Evolutionary conservation across 129 eudicot species (phyloP).

Genomic region (Pulicaria dysenterica): DNA sequence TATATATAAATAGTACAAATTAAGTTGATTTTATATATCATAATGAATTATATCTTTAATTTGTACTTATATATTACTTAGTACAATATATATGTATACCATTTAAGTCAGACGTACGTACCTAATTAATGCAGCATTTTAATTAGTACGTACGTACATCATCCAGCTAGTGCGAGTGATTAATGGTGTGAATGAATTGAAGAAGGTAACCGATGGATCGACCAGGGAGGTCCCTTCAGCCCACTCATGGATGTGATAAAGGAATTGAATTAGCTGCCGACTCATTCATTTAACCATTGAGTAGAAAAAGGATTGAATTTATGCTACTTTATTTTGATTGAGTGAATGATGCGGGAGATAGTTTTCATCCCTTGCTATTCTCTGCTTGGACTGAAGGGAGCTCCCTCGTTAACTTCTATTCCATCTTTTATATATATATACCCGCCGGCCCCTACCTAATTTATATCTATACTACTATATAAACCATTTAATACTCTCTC

Average conservation of each 20-base stretch:
- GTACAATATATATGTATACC: too few species aligned
- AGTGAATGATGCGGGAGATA: constrained; percentile 99
- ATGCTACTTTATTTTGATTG: constrained; percentile 90
- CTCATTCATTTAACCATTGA: constrained; percentile 83
- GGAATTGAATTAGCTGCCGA: constrained; percentile 96
- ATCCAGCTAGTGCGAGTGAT: neutral
- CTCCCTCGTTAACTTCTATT: constrained; percentile 56
- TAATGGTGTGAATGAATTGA: neutral
- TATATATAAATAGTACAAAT: too few species aligned
- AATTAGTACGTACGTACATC: too few species aligned
- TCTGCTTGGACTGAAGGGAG: constrained; percentile 99
- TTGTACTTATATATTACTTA: neutral
- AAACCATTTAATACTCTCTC: too few species aligned
- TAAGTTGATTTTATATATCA: too few species aligned
- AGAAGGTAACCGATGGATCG: too few species aligned
- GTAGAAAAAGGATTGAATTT: constrained; percentile 47
- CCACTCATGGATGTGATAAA: constrained; percentile 79
- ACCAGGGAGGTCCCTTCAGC: constrained; percentile 96
- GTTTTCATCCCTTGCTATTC: constrained; percentile 75
- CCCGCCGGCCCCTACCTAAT: too few species aligned
- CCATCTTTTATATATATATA: neutral
- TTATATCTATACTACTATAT: neutral
- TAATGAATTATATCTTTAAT: too few species aligned
- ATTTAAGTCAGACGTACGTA: too few species aligned
- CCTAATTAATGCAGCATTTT: too few species aligned